Conservation (phyloP, 441 rosid genomes). For the Eruca vesicaria region DNA sequence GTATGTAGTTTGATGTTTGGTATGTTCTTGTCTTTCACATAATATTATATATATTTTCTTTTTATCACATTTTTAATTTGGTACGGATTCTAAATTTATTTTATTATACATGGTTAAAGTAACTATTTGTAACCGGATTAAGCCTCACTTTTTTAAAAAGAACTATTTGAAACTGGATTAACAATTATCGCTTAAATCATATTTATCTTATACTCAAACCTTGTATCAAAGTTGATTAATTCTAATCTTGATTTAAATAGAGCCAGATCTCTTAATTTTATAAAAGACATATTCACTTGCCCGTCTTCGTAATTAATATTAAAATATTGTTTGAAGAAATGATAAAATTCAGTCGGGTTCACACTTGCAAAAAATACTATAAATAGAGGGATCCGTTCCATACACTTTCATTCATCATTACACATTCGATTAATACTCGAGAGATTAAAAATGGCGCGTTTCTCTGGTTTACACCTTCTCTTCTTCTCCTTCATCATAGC, state of each 20-base stretch:
- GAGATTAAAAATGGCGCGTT: constrained; percentile 18
- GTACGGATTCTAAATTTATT: not conserved
- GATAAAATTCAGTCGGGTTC: not conserved
- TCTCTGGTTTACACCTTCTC: constrained; percentile 12
- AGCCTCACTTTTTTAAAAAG: no score
- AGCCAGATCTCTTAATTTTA: not conserved
- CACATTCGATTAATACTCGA: not conserved
- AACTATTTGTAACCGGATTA: no score
- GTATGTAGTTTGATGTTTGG: no score
- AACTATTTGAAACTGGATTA: not conserved
- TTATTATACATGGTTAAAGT: not conserved
- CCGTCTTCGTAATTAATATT: no score
- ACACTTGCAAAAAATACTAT: not conserved
- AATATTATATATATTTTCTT: no score
- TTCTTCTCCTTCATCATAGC: constrained; percentile 25
- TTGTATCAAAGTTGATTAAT: no score
- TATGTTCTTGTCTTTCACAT: no score
- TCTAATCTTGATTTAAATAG: not conserved
- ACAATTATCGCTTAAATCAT: not conserved
- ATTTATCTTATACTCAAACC: not conserved
- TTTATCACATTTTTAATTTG: not conserved
- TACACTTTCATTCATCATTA: constrained; percentile 2
- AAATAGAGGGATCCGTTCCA: constrained; percentile 8
- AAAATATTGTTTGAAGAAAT: not conserved
- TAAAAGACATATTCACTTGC: not conserved